Base-by-base conservation (phyloP, 2,329 filamentous ascomycete species). In the Cladosporium sp. region DNA sequence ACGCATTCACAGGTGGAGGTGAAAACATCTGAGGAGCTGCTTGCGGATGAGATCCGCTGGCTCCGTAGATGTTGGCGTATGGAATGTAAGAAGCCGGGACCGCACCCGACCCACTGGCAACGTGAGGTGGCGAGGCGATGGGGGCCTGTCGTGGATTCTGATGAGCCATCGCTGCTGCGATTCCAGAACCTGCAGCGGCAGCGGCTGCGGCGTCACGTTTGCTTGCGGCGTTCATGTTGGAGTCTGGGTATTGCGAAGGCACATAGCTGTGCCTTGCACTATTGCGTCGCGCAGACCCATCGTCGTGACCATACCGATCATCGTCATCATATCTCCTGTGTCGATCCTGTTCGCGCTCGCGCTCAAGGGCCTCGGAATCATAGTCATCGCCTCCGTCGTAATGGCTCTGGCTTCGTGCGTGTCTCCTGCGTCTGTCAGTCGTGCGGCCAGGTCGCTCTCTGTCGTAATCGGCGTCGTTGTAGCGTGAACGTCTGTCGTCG, bases 31-130 rank as follows among this genome's bases (percentile, higher is more conserved):
- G 22, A 3, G 25, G 20, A n/a, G 28, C 20, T 19, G n/a, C 39
- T 49, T 47, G 47, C 9, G 22, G 20, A 13, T 58, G 52, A 12
- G 45, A 10, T 36, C 35, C 37, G 20, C 36, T 25, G 25, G 48
- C 15, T 36, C 65, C 68, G 56, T 73, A 73, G 51, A 73, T 66
- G 56, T 72, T 57, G 22, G 70, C 64, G 45, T 73, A 73, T 7
- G 70, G 70, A 2, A 72, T 65, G 47, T 73, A 73, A 44, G 66
- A 64, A 36, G 28, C 25, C 4, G 37, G 24, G 15, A 47, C 20
- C 13, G 52, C 42, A 44, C 44, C 25, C 12, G 47, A 32, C 7
- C 36, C 47, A 35, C 9, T 47, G 13, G 55, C 36, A 12, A 45
- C 42, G 15, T 25, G 3, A 15, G 42, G 48, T 17, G 24, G 28